These are phyloP conservation scores for Komagataella mondaviorum DNA, from an alignment of 805 yeast species.

Conservation along the genomic window DNA sequence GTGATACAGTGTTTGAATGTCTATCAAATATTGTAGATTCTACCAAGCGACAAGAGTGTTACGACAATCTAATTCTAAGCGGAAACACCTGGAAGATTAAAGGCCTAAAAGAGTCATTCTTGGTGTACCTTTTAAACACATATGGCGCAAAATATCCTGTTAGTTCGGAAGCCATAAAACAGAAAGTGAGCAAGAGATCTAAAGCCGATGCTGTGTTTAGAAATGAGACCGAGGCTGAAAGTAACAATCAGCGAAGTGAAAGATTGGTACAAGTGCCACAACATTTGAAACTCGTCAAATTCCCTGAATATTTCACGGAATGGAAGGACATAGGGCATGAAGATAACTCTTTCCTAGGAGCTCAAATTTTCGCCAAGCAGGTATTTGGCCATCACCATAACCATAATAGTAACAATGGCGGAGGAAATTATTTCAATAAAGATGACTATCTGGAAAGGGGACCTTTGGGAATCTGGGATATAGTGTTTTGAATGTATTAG, in stretches of 20 bases:
- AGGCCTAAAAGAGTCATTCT: conserved; percentile 64
- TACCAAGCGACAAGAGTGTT: conserved; percentile 65
- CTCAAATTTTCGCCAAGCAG: conserved; percentile 78
- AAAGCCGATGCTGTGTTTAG: conserved; percentile 14
- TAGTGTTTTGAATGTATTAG: neutral
- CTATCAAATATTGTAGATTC: conserved; percentile 45
- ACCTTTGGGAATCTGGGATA: conserved; percentile 73
- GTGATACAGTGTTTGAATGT: conserved; percentile 37
- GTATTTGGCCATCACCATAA: conserved; percentile 36
- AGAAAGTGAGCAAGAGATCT: conserved; percentile 2
- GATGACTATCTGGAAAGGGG: conserved; percentile 70
- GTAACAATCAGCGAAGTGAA: conserved; percentile 9
- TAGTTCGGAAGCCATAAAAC: conserved; percentile 3
- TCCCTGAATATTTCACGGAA: conserved; percentile 88
- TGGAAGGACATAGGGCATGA: conserved; percentile 74
- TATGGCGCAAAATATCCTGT: conserved; percentile 25
- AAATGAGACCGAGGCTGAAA: conserved; percentile 8
- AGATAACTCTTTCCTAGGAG: conserved; percentile 73
- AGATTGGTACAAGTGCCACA: conserved; percentile 60
- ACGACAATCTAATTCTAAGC: conserved; percentile 66
- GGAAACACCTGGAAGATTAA: conserved; percentile 69
- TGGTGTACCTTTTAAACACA: conserved; percentile 35
- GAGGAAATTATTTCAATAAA: conserved; percentile 53
- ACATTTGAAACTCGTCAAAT: conserved; percentile 50
- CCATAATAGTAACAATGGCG: conserved; percentile 25